These are phyloP conservation scores for Hydnum rufescens DNA, from an alignment of 768 basidiomycete species.

Conservation along the genomic window DNA sequence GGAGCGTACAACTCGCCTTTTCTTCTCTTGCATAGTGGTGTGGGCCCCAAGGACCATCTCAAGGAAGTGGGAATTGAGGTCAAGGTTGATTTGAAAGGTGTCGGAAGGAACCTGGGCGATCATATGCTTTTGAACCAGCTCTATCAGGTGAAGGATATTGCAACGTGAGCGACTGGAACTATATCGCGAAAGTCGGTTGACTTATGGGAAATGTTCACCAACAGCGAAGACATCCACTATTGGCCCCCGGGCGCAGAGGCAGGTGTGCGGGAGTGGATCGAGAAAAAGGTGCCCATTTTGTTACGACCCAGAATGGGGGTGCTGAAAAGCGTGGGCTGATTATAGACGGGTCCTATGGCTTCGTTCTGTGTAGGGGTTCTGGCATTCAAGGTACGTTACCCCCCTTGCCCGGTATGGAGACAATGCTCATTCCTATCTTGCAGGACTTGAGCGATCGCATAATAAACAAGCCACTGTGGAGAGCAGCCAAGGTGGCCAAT, in stretches of 20 bases:
- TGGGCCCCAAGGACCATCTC: too few species aligned
- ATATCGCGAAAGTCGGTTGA: neutral
- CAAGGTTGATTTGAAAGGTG: conserved; percentile 43
- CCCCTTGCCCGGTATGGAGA: too few species aligned
- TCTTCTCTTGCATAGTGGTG: conserved; percentile 28
- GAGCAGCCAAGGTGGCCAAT: neutral
- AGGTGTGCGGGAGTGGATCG: neutral
- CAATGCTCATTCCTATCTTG: too few species aligned
- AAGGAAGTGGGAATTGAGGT: conserved; percentile 33
- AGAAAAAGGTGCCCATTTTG: neutral
- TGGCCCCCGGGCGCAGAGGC: neutral
- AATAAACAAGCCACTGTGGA: neutral
- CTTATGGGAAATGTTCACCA: neutral
- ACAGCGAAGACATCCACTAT: neutral
- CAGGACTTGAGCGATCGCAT: neutral
- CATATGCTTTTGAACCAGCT: conserved; percentile 20
- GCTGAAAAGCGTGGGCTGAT: neutral
- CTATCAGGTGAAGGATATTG: neutral
- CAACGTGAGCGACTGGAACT: neutral
- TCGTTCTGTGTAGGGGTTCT: neutral
- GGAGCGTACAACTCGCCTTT: conserved; percentile 22
- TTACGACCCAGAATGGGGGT: neutral
- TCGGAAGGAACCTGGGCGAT: conserved; percentile 58
- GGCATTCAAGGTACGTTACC: too few species aligned
- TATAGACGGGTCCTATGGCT: neutral